phyloP scores from a whole-genome alignment of 495 filamentous ascomycete genomes.

The Penicillium silybi region DNA sequence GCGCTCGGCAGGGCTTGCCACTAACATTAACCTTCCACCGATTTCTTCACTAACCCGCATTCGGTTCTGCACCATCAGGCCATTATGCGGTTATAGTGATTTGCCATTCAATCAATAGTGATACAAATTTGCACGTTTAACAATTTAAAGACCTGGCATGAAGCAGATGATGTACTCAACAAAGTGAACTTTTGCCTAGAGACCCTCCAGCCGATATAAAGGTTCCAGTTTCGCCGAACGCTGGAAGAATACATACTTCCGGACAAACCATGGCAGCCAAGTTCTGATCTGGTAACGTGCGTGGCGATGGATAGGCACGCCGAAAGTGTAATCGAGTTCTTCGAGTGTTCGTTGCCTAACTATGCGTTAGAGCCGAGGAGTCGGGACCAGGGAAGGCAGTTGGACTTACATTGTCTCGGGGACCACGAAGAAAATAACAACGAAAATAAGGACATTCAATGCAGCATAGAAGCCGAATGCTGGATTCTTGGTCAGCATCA shows the following conservation, averaged over 20 bases:
- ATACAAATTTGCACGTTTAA: too few species aligned
- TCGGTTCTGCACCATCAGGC: neutral
- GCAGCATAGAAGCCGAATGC: conserved; percentile 48
- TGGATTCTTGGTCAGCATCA: conserved; percentile 40
- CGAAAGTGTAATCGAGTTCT: conserved; percentile 78
- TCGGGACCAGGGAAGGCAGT: too few species aligned
- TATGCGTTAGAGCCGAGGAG: neutral
- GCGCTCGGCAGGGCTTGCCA: neutral
- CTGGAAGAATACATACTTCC: conserved; percentile 55
- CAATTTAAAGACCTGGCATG: too few species aligned
- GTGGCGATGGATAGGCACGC: conserved; percentile 59
- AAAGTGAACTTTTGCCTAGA: conserved; percentile 3
- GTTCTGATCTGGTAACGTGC: conserved; percentile 57
- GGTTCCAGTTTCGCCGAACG: conserved; percentile 52
- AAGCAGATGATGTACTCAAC: too few species aligned
- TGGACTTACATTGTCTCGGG: conserved; percentile 56
- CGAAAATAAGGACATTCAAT: conserved; percentile 63
- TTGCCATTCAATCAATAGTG: too few species aligned
- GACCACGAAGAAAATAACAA: conserved; percentile 69
- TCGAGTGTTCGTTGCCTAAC: conserved; percentile 68
- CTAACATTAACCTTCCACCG: too few species aligned
- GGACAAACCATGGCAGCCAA: conserved; percentile 63
- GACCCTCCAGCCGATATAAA: conserved; percentile 56
- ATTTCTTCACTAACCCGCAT: neutral
- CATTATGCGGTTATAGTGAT: too few species aligned